These are phyloP conservation scores for Trematosphaeria pertusa DNA, from an alignment of 2,329 filamentous ascomycete genomes.

Conservation along the genomic window DNA sequence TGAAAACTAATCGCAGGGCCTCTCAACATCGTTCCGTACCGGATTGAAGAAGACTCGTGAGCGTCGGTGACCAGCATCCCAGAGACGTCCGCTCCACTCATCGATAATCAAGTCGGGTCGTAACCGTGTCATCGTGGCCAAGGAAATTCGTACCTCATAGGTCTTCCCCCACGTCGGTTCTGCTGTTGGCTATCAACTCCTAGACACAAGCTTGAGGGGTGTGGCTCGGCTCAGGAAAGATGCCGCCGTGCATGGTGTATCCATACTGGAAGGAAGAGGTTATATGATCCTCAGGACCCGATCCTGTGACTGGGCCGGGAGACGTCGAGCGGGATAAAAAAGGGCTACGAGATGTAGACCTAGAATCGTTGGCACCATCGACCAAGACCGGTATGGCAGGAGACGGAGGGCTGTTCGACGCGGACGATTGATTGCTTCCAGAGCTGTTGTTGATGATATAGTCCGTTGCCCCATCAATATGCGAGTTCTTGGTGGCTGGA, in stretches of 20 bases:
- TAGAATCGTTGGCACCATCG: conserved; percentile 49
- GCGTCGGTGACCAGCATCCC: conserved; percentile 31
- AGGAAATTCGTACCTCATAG: conserved; percentile 43
- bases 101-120: conserved; percentile 38
- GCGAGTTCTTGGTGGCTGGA: conserved; percentile 28
- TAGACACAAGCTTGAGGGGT: conserved; percentile 52
- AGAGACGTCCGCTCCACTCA: conserved; percentile 45
- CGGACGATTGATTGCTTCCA: conserved; percentile 44
- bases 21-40: conserved; percentile 39
- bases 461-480: conserved; percentile 41
- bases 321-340: conserved; percentile 51
- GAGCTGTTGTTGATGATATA: conserved; percentile 33
- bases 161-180: conserved; percentile 3
- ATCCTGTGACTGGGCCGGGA: conserved; percentile 49
- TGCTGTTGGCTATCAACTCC: conserved; percentile 5
- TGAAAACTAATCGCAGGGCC: conserved; percentile 28
- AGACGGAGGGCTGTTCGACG: conserved; percentile 46
- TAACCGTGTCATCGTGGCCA: conserved; percentile 45
- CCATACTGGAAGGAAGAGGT: conserved; percentile 53
- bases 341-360: conserved; percentile 33
- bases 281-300: conserved; percentile 49
- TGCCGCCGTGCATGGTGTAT: conserved; percentile 49
- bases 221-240: conserved; percentile 54
- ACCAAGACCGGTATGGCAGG: conserved; percentile 41
- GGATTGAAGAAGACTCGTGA: conserved; percentile 41